Evolutionary conservation across 2,329 filamentous ascomycete species (phyloP).

Genomic region (Ascosphaera apis): DNA sequence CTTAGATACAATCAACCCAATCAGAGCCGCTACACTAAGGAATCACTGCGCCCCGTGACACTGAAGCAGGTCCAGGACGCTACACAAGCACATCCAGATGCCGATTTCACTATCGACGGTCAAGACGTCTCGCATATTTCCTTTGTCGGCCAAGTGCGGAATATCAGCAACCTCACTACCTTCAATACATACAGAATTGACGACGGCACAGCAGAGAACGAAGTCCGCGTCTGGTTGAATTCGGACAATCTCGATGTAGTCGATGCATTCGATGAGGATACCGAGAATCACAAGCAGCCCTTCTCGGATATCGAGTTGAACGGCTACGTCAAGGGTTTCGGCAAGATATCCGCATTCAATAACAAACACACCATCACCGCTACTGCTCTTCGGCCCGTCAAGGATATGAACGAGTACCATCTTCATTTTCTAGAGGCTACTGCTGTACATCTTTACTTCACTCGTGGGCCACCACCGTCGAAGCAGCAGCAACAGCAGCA

Average conservation of each 20-base stretch:
- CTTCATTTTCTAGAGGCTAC: conserved; percentile 83
- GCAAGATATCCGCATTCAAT: conserved; percentile 61
- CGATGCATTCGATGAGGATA: conserved; percentile 13
- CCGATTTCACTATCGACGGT: conserved; percentile 67
- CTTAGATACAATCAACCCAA: neutral
- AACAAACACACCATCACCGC: conserved; percentile 63
- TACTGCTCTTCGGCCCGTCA: conserved; percentile 55
- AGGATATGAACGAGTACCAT: conserved; percentile 77
- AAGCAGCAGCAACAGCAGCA: conserved; percentile 4
- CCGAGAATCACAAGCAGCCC: conserved; percentile 14
- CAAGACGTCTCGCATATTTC: conserved; percentile 51
- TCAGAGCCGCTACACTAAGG: conserved; percentile 37
- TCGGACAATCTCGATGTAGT: conserved; percentile 24
- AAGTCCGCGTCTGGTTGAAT: conserved; percentile 33
- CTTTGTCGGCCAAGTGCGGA: conserved; percentile 76
- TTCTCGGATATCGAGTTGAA: conserved; percentile 41
- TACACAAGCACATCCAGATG: conserved; percentile 47
- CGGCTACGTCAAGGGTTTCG: conserved; percentile 66
- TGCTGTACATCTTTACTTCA: conserved; percentile 67
- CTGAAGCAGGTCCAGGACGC: conserved; percentile 86
- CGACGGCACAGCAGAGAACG: conserved; percentile 79
- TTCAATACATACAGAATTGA: conserved; percentile 86
- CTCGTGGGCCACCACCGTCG: conserved; percentile 35
- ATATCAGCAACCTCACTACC: conserved; percentile 64
- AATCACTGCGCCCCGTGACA: conserved; percentile 78